A percentile compares a stretch with the other conserved stretches of the same genome.
phyloP scores from a whole-genome alignment of 73 alveolate species.

The Durusdinium trenchii region DNA sequence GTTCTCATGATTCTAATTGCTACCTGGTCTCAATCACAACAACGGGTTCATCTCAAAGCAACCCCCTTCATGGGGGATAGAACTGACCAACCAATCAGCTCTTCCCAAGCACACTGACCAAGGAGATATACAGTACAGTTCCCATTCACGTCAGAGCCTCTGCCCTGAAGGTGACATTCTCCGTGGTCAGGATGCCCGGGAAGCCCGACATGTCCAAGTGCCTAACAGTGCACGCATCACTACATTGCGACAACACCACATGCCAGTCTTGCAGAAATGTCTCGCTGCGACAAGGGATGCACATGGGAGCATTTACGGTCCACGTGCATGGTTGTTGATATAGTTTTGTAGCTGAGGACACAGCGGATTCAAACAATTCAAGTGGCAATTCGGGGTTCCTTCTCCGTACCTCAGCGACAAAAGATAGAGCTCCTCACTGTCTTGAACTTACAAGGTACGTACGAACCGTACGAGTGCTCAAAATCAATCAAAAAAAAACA shows the following conservation, averaged over 20 bases:
- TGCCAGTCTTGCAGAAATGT: neutral
- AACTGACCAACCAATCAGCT: too few relatives aligned
- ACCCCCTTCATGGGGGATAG: too few relatives aligned
- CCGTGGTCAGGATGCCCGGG: slow-evolving; percentile 90
- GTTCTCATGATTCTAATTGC: too few relatives aligned
- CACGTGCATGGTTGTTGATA: neutral
- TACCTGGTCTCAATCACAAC: too few relatives aligned
- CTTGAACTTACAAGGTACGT: too few relatives aligned
- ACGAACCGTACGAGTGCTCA: too few relatives aligned
- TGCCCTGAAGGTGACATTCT: slow-evolving; percentile 62
- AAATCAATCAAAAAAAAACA: neutral
- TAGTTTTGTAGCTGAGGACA: neutral
- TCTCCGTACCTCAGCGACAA: slow-evolving; percentile 53
- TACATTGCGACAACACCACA: neutral
- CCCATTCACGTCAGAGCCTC: neutral
- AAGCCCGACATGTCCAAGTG: slow-evolving; percentile 91
- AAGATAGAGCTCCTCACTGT: neutral
- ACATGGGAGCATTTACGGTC: neutral
- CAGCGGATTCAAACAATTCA: slow-evolving; percentile 80
- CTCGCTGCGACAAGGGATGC: neutral
- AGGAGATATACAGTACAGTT: too few relatives aligned
- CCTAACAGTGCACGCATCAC: neutral
- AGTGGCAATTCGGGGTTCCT: slow-evolving; percentile 87
- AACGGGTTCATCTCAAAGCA: too few relatives aligned
- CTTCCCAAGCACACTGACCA: too few relatives aligned